phyloP scores from a whole-genome alignment of 2,329 filamentous ascomycete species.

The Cercospora sojina region DNA sequence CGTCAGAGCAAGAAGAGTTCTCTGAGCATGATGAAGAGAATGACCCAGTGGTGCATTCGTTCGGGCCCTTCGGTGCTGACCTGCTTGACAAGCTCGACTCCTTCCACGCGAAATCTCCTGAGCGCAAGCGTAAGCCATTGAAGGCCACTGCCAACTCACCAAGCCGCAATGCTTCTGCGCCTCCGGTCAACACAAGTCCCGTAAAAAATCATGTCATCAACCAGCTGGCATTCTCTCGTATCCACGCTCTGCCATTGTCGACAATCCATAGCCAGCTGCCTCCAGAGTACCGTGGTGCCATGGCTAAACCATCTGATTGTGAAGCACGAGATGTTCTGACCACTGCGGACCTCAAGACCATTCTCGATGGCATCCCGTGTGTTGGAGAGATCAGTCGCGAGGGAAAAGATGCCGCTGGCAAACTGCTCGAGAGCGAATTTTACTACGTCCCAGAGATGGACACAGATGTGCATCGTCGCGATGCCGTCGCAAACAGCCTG shows the following conservation, averaged over 20 bases:
- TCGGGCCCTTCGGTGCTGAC: conserved; percentile 85
- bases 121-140: conserved; percentile 42
- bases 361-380: conserved; percentile 73
- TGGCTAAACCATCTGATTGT: conserved; percentile 33
- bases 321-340: conserved; percentile 46
- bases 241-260: conserved; percentile 87
- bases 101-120: conserved; percentile 68
- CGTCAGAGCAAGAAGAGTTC: conserved; percentile 56
- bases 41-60: conserved; percentile 87
- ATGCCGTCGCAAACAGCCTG: conserved; percentile 80
- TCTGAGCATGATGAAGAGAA: conserved; percentile 90
- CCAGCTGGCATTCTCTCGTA: conserved; percentile 89
- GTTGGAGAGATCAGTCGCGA: conserved; percentile 85
- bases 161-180: conserved; percentile 25
- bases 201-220: conserved; percentile 87
- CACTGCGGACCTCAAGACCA: conserved; percentile 63
- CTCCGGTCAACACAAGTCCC: conserved; percentile 38
- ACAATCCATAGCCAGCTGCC: conserved; percentile 87
- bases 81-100: conserved; percentile 78
- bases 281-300: conserved; percentile 44
- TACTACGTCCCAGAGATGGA: conserved; percentile 93
- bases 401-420: conserved; percentile 94
- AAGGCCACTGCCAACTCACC: conserved; percentile 33
- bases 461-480: conserved; percentile 70
- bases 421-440: conserved; percentile 90